These are phyloP conservation scores for Aspergillus chevalieri DNA, from an alignment of 2,329 filamentous ascomycete genomes.

Conservation along the genomic window DNA sequence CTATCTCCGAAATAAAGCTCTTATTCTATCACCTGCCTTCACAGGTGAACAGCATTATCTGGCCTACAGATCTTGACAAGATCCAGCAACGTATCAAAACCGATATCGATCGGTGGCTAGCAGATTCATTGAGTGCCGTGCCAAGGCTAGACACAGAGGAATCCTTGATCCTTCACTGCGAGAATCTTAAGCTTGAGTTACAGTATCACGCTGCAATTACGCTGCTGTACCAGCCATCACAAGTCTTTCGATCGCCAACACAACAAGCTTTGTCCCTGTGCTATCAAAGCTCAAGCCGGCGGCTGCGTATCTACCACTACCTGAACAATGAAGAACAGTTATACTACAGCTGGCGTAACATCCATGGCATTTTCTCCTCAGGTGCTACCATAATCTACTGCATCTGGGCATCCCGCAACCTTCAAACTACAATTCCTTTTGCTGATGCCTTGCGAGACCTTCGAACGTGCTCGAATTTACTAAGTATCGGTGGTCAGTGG, in stretches of 20 bases:
- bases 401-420: constrained; percentile 29
- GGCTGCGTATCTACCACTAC: constrained; percentile 26
- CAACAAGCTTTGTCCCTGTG: constrained; percentile 24
- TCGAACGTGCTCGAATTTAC: constrained; percentile 30
- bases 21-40: constrained; percentile 22
- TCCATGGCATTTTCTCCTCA: constrained; percentile 35
- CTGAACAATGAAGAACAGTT: constrained; percentile 26
- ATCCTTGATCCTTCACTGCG: constrained; percentile 2
- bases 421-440: constrained; percentile 19
- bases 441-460: constrained; percentile 18
- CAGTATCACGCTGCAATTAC: constrained; percentile 29
- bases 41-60: constrained; percentile 10
- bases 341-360: constrained; percentile 31
- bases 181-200: constrained; percentile 23
- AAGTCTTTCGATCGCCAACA: constrained; percentile 24
- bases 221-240: constrained; percentile 34
- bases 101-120: constrained; percentile 16
- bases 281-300: constrained; percentile 21
- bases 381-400: constrained; percentile 36
- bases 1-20: constrained; percentile 23
- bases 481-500: constrained; percentile 38
- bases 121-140: constrained; percentile 2
- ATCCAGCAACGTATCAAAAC: constrained; percentile 14
- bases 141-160: constrained; percentile 2
- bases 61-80: constrained; percentile 13